A percentile compares a stretch with the other conserved stretches of the same genome.
Evolutionary conservation across 352 stramenopile genomes (phyloP).

Genomic region (Globisporangium uncinulatum): DNA sequence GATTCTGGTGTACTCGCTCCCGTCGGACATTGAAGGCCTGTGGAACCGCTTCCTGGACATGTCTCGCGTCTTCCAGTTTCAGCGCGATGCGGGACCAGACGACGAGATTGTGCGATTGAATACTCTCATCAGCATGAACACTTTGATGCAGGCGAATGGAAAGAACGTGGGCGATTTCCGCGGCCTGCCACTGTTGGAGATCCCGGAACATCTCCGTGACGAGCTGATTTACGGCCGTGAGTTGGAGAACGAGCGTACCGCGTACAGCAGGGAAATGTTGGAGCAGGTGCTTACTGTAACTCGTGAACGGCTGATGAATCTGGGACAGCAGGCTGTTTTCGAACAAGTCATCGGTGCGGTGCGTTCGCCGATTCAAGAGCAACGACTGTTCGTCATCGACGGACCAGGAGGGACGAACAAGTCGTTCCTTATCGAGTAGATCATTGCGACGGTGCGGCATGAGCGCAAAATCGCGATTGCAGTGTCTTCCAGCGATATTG

Average conservation of each 20-base stretch:
- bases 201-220: constrained; percentile 4
- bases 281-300: constrained; percentile 10
- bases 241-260: constrained; percentile 2
- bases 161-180: background rate
- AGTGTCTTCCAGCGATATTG: constrained; percentile 25
- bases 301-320: background rate
- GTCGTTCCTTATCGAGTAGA: constrained; percentile 16
- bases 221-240: background rate
- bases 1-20: constrained; percentile 16
- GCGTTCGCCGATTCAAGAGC: background rate
- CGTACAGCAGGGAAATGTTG: constrained; percentile 12
- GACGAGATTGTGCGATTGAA: background rate
- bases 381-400: constrained; percentile 26
- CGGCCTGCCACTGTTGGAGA: background rate
- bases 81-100: background rate
- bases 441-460: constrained; percentile 17
- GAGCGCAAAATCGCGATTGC: constrained; percentile 14
- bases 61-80: constrained; percentile 10
- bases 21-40: constrained; percentile 13
- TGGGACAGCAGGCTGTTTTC: background rate
- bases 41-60: constrained; percentile 18
- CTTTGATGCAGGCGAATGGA: background rate
- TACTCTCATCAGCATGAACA: background rate
- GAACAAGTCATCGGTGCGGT: constrained; percentile 1
- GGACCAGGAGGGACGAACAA: constrained; percentile 27